phyloP scores from a whole-genome alignment of 164 flowering plant species.

The Sedum album region DNA sequence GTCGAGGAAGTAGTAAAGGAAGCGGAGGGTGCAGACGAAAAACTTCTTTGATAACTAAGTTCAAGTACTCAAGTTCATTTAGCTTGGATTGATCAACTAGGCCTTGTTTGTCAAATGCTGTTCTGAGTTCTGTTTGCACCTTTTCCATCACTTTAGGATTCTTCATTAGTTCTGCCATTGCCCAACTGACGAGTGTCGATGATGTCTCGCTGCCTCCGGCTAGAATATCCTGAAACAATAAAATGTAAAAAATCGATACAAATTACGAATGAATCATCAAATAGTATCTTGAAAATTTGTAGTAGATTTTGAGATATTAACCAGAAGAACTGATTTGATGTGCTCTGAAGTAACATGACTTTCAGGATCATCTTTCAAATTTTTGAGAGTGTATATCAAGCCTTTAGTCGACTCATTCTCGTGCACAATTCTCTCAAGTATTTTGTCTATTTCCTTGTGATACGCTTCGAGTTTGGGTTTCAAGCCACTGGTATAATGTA shows the following conservation, averaged over 20 bases:
- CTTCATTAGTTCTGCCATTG: conserved; percentile 3
- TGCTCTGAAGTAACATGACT: neutral
- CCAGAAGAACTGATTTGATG: conserved; percentile 2
- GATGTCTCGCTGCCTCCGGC: conserved; percentile 1
- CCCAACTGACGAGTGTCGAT: neutral
- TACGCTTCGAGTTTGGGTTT: neutral
- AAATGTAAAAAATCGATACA: too few relatives aligned
- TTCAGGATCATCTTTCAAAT: neutral
- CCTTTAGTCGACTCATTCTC: neutral
- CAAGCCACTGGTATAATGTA: neutral
- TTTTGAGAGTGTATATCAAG: neutral
- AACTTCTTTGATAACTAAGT: conserved; percentile 1
- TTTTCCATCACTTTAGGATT: neutral
- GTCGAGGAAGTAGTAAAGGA: neutral
- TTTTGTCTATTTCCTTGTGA: neutral
- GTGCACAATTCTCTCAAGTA: neutral
- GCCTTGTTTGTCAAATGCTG: neutral
- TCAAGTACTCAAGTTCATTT: neutral
- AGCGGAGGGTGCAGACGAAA: neutral
- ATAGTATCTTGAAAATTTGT: too few relatives aligned
- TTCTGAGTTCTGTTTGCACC: conserved; percentile 5
- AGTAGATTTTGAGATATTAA: too few relatives aligned
- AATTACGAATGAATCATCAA: too few relatives aligned
- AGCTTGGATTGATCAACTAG: neutral
- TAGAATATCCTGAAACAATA: neutral